Conservation (phyloP, 257 asterid genomes). For the Solanum virginianum region DNA sequence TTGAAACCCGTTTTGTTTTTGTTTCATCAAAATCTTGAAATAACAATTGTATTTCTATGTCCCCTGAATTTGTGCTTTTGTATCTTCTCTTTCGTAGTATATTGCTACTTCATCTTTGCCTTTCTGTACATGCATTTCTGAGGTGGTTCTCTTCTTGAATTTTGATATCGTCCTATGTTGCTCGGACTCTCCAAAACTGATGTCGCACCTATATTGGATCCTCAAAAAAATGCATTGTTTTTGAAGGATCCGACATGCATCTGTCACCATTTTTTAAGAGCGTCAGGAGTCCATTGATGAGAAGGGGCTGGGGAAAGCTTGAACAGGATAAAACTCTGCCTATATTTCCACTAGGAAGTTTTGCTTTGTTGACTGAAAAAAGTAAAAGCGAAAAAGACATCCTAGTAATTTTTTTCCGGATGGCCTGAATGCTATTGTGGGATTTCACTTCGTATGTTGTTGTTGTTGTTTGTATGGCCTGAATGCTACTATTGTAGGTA, state of each 20-base stretch:
- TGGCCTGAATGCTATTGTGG: background rate
- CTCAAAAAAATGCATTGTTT: too few species aligned
- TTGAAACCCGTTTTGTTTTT: background rate
- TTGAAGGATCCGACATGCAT: too few species aligned
- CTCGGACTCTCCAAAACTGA: too few species aligned
- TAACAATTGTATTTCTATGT: background rate
- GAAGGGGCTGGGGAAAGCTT: too few species aligned
- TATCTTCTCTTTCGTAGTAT: background rate
- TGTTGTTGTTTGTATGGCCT: background rate
- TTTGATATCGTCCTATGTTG: too few species aligned
- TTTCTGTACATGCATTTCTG: background rate
- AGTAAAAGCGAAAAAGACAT: background rate
- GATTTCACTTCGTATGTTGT: too few species aligned
- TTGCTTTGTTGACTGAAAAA: background rate
- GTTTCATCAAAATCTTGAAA: background rate
- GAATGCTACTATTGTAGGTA: background rate
- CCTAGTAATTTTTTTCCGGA: background rate
- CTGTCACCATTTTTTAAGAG: too few species aligned
- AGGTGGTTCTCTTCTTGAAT: background rate
- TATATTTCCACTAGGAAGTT: background rate
- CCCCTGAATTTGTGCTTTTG: background rate
- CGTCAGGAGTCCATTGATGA: too few species aligned
- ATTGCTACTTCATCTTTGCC: background rate
- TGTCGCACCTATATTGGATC: too few species aligned
- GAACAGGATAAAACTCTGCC: background rate